Conservation (phyloP, 2,329 filamentous ascomycete species). For the Trichocomaceae sp. region DNA sequence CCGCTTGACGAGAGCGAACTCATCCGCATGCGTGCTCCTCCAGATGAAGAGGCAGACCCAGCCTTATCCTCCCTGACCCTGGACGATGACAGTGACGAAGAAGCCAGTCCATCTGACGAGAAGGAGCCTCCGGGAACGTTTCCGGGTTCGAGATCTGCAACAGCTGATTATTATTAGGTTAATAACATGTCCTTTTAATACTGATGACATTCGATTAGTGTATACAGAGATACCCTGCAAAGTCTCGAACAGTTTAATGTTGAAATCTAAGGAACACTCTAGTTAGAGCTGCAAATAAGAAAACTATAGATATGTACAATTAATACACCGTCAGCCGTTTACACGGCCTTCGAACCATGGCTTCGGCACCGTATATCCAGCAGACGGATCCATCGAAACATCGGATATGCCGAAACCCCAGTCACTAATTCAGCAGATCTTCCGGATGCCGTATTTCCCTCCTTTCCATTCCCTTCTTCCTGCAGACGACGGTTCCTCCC, state of each 20-base stretch:
- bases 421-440: not conserved
- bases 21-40: constrained; percentile 51
- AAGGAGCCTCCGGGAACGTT: constrained; percentile 28
- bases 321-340: constrained; percentile 1
- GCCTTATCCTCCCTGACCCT: constrained; percentile 6
- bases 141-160: constrained; percentile 21
- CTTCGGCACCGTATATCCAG: not conserved
- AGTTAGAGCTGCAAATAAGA: not conserved
- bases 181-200: constrained; percentile 1
- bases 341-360: not conserved
- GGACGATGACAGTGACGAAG: constrained; percentile 33
- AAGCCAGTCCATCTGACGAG: constrained; percentile 15
- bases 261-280: not conserved
- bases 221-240: not conserved
- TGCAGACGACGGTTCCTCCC: too few species aligned
- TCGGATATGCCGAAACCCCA: not conserved
- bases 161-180: constrained; percentile 29
- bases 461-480: not conserved
- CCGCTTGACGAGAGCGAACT: constrained; percentile 59
- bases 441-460: not conserved
- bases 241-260: not conserved
- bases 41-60: constrained; percentile 45
- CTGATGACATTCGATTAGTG: not conserved
- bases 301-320: constrained; percentile 14
- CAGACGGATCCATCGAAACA: not conserved